Evolutionary conservation across 257 asterid species (phyloP).

Genomic region (Plantago ovata): DNA sequence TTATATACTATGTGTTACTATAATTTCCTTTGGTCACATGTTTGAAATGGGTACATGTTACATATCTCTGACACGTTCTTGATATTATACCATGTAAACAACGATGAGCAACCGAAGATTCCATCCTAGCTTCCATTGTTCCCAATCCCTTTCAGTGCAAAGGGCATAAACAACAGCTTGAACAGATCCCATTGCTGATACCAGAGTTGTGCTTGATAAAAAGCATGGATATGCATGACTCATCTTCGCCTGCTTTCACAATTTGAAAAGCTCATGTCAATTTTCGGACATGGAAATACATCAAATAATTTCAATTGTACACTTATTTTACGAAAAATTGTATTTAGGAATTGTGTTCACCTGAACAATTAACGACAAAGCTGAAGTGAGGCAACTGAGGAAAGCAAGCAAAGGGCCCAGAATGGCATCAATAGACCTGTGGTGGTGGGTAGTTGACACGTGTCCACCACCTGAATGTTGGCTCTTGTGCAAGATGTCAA

Average conservation of each 20-base stretch:
- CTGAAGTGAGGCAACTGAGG: conserved; percentile 26
- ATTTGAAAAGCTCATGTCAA: too few relatives aligned
- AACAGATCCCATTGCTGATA: conserved; percentile 50
- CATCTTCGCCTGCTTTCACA: conserved; percentile 43
- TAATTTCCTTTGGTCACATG: too few relatives aligned
- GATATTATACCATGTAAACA: conserved; percentile 28
- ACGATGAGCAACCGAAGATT: conserved; percentile 44
- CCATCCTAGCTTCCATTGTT: conserved; percentile 68
- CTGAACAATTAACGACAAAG: conserved; percentile 54
- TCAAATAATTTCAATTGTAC: background rate
- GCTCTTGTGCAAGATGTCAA: conserved; percentile 15
- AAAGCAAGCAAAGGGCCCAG: conserved; percentile 53
- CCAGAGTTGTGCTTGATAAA: conserved; percentile 67
- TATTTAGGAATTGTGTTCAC: conserved; percentile 18
- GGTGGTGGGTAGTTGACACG: conserved; percentile 8
- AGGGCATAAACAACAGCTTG: conserved; percentile 54
- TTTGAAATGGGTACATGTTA: too few relatives aligned
- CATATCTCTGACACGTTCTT: too few relatives aligned
- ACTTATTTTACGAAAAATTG: too few relatives aligned
- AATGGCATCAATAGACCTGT: conserved; percentile 15
- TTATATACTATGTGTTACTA: background rate
- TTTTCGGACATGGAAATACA: background rate
- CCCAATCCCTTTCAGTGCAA: conserved; percentile 41
- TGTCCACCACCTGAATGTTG: conserved; percentile 15
- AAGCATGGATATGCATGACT: conserved; percentile 55